These are phyloP conservation scores for Dioscorea cayenensis DNA, from an alignment of 116 monocot species.

Conservation along the genomic window DNA sequence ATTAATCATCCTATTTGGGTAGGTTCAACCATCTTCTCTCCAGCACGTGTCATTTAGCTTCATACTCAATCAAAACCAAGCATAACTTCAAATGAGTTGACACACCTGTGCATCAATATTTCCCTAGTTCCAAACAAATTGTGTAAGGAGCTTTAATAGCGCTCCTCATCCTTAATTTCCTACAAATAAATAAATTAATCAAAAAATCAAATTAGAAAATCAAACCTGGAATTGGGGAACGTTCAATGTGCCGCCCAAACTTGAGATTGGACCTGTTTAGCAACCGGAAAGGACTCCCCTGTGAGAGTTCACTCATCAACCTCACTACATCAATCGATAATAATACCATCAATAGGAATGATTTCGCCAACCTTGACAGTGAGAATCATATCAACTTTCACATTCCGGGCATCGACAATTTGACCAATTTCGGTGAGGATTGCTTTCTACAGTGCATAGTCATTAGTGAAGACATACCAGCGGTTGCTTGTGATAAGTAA, in stretches of 20 bases:
- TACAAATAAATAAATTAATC: no score
- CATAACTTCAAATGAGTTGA: no score
- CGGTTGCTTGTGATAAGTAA: slow-evolving; percentile 40
- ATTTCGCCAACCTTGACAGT: slow-evolving; percentile 93
- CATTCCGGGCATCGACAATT: slow-evolving; percentile 52
- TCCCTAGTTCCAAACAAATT: no score
- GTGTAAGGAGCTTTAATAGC: no score
- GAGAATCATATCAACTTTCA: slow-evolving; percentile 49
- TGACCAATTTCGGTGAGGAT: slow-evolving; percentile 59
- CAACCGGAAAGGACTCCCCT: slow-evolving; percentile 84
- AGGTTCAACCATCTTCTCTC: no score
- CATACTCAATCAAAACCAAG: no score
- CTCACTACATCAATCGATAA: slow-evolving; percentile 72
- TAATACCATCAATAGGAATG: slow-evolving; percentile 82
- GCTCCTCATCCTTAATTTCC: no score
- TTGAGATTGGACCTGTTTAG: slow-evolving; percentile 56
- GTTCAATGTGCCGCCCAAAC: slow-evolving; percentile 94
- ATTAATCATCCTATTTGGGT: no score
- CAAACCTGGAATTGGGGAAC: no score
- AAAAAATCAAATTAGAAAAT: no score
- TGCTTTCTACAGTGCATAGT: slow-evolving; percentile 92
- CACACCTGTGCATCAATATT: no score
- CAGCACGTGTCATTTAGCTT: no score
- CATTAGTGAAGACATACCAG: slow-evolving; percentile 81
- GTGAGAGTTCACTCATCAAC: slow-evolving; percentile 83